Percentiles rank a stretch among this genome's conserved stretches.
These are phyloP conservation scores for Hygrocybe coccinea DNA, from an alignment of 768 basidiomycete species.

Conservation along the genomic window DNA sequence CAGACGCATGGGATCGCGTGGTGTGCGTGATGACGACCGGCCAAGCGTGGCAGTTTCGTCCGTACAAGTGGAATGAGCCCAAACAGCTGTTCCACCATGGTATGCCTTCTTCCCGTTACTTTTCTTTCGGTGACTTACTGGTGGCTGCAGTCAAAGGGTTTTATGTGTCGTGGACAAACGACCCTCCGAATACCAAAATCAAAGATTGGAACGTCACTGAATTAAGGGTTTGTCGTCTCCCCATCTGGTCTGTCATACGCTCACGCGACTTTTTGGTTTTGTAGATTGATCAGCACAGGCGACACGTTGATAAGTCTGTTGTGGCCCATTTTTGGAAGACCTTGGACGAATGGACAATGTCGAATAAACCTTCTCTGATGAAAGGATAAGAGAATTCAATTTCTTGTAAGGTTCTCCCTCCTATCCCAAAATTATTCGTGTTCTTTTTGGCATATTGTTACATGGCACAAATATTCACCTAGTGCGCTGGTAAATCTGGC, in stretches of 20 bases:
- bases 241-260: neutral
- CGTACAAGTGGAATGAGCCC: constrained; percentile 96
- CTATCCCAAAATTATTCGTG: no score
- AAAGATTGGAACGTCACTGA: constrained; percentile 98
- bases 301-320: constrained; percentile 91
- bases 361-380: constrained; percentile 76
- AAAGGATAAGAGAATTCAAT: constrained; percentile 20
- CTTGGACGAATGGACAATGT: constrained; percentile 77
- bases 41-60: constrained; percentile 95
- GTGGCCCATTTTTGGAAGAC: constrained; percentile 96
- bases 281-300: constrained; percentile 83
- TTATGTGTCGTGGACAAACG: constrained; percentile 91
- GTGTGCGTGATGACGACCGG: constrained; percentile 98
- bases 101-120: constrained; percentile 29
- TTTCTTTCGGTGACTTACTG: neutral
- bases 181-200: constrained; percentile 81
- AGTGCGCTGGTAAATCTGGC: no score
- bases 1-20: constrained; percentile 95
- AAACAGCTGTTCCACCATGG: constrained; percentile 90
- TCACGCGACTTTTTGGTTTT: neutral
- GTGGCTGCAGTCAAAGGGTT: constrained; percentile 77
- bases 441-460: neutral
- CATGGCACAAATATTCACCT: no score
- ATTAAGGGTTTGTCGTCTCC: constrained; percentile 58
- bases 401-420: no score